These are phyloP conservation scores for Oryza brachyantha DNA, from an alignment of 176 grass and related monocot genomes.

Conservation along the genomic window DNA sequence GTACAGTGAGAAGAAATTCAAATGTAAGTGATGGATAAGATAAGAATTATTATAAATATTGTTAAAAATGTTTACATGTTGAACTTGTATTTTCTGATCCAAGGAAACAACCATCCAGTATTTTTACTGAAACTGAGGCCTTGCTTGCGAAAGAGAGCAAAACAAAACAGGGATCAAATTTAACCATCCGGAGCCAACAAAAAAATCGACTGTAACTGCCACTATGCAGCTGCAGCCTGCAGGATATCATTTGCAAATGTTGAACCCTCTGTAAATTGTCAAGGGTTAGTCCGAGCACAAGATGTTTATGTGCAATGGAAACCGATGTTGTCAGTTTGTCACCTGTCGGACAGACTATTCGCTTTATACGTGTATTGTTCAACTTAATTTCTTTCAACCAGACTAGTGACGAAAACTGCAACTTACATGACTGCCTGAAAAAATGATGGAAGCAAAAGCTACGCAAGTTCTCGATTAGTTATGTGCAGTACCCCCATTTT, in stretches of 20 bases:
- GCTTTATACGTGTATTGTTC: neutral
- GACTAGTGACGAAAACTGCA: too few species aligned
- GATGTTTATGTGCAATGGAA: neutral
- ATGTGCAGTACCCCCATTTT: neutral
- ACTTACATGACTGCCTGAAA: neutral
- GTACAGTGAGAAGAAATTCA: too few species aligned
- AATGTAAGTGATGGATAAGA: too few species aligned
- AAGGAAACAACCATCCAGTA: too few species aligned
- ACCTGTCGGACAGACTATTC: neutral
- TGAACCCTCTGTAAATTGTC: conserved; percentile 2
- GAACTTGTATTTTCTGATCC: too few species aligned
- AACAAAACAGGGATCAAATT: conserved; percentile 3
- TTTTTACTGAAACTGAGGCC: too few species aligned
- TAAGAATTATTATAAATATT: too few species aligned
- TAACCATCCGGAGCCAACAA: too few species aligned
- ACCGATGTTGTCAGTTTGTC: neutral
- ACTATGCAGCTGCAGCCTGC: too few species aligned
- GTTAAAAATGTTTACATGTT: too few species aligned
- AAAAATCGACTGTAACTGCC: too few species aligned
- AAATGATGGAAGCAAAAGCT: neutral
- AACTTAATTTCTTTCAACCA: neutral
- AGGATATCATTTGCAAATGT: neutral
- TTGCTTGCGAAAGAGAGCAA: neutral
- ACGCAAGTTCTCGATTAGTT: neutral
- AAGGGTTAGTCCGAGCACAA: conserved; percentile 5